A percentile compares a stretch with the other conserved stretches of the same genome.
Evolutionary conservation across 306 rosid genomes (phyloP).

Genomic region (Vigna radiata): DNA sequence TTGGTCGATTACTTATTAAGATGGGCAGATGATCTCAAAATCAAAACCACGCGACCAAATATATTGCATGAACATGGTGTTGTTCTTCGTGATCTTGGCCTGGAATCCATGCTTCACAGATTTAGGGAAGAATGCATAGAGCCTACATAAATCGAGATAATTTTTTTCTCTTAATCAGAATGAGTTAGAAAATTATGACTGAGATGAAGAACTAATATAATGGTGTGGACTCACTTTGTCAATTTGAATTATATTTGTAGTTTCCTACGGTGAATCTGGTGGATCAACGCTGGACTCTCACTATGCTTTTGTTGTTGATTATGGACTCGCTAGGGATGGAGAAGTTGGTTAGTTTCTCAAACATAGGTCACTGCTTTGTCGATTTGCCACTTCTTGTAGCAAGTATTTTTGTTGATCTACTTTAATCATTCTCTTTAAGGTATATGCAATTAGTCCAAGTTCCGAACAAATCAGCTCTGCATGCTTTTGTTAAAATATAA

Average conservation of each 20-base stretch:
- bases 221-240: conserved; percentile 43
- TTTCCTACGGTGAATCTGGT: conserved; percentile 81
- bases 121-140: conserved; percentile 72
- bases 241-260: conserved; percentile 51
- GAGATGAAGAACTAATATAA: background rate
- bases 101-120: conserved; percentile 79
- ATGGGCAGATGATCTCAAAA: conserved; percentile 70
- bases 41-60: conserved; percentile 85
- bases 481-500: too few species aligned
- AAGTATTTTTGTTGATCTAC: conserved; percentile 4
- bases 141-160: conserved; percentile 74
- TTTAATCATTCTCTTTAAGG: conserved; percentile 17
- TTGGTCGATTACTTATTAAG: conserved; percentile 92
- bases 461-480: too few species aligned
- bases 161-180: conserved; percentile 20
- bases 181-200: conserved; percentile 27
- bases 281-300: conserved; percentile 90
- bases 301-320: conserved; percentile 93
- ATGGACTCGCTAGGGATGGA: conserved; percentile 74
- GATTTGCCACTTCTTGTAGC: background rate
- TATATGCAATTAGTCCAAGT: background rate
- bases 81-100: conserved; percentile 92
- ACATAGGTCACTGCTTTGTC: background rate
- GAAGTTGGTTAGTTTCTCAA: conserved; percentile 74
- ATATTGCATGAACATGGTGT: conserved; percentile 82